Base-by-base conservation (phyloP, 176 grass and related monocot genomes). In the Hyparrhenia diplandra region DNA sequence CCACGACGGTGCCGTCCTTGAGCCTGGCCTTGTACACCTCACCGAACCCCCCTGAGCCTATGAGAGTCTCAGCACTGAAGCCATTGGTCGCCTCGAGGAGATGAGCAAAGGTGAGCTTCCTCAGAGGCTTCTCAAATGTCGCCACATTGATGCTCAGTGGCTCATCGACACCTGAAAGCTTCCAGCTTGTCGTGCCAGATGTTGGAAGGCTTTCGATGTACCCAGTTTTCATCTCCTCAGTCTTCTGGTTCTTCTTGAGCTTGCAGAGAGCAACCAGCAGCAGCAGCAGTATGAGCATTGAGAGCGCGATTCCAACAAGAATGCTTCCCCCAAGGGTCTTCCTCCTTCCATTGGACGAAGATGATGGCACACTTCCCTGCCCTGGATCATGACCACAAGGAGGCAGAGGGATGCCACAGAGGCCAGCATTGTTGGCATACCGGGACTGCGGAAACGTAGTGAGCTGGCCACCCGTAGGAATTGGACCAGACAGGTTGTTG, bases 131-230 rank as follows among this genome's bases (percentile, higher is more conserved):
- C 90, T 99, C 96, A 32, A 99, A 99, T 6, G 90, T 93, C 0
- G 96, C 96, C n/a, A 99, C 85, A 61, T 95, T 99, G 87, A 95
- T 99, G 85, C 92, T 99, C 20, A 99, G 86, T 1, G 96, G 96
- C 75, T 99, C 96, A 1, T 65, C 77, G 0, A 91, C 90, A 4
- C 87, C 85, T 2, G 92, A 95, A 18, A 99, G 76, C 83, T 99
- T 99, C 96, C 96, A 99, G 69, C 90, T 93, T 4, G 90, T 64
- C 1, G 80, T 82, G 2, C 88, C 92, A 21, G 88, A 89, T 10
- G 64, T 88, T 10, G 92, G 90, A 2, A 99, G 91, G 82, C 96
- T 99, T 45, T 91, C 91, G 1, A 99, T 84, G 27, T 95, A 95
- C 45, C 73, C 75, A 0, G 79, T 79, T 75, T 84, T 80, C 76